A percentile compares a stretch with the other conserved stretches of the same genome.
phyloP scores from a whole-genome alignment of 2,329 filamentous ascomycete genomes.

The Alternaria atra region DNA sequence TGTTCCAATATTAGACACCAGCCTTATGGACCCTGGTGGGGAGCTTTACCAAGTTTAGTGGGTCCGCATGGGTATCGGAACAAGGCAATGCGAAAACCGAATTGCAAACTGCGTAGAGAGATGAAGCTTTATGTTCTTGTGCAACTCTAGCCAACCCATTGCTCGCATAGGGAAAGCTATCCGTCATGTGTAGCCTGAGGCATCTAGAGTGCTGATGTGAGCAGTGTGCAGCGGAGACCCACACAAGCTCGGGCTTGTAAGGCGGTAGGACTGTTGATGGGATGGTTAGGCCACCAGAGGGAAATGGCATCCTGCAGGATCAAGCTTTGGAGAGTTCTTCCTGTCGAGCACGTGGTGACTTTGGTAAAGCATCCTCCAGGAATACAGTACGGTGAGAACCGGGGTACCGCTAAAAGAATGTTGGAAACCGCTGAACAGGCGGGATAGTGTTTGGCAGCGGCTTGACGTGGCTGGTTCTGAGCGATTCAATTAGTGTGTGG shows the following conservation, averaged over 20 bases:
- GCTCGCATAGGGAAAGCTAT: conserved; percentile 9
- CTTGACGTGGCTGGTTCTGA: conserved; percentile 12
- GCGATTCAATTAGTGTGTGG: conserved; percentile 8
- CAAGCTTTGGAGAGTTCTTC: not conserved
- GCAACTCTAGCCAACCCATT: not conserved
- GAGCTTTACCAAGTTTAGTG: conserved; percentile 3
- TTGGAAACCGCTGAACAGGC: not conserved
- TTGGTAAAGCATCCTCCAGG: not conserved
- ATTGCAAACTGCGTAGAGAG: not conserved
- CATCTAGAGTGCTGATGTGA: conserved; percentile 21
- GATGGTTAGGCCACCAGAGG: conserved; percentile 1
- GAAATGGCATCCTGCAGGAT: conserved; percentile 6
- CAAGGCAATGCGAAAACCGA: conserved; percentile 5
- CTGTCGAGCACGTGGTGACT: conserved; percentile 12
- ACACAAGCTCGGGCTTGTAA: conserved; percentile 11
- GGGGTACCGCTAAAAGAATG: not conserved
- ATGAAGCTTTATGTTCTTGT: not conserved
- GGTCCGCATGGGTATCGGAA: conserved; percentile 5
- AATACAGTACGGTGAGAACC: not conserved
- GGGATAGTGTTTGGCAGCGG: conserved; percentile 1
- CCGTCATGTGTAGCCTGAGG: conserved; percentile 10
- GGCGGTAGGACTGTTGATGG: conserved; percentile 6
- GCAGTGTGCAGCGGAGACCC: conserved; percentile 6
- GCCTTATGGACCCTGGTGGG: conserved; percentile 15
- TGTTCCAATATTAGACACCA: conserved; percentile 12